Percentiles rank a stretch among this genome's conserved stretches.
Conservation (phyloP, 2,329 filamentous ascomycete species). For the Colletotrichum euphorbiae region DNA sequence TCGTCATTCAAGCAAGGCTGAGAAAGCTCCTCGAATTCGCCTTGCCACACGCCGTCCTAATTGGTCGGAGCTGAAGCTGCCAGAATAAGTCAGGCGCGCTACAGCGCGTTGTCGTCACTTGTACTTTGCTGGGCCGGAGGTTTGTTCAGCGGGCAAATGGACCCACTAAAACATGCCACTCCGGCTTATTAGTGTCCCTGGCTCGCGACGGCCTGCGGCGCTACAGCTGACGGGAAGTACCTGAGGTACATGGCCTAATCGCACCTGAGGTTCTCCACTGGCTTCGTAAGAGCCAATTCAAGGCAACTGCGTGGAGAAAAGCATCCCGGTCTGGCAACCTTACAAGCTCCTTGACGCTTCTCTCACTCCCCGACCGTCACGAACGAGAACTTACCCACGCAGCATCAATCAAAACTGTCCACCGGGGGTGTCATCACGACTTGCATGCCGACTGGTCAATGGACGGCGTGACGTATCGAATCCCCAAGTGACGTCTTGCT, state of each 20-base stretch:
- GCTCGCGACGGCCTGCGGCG: constrained; percentile 8
- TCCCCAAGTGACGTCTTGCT: constrained; percentile 21
- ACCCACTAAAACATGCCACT: constrained; percentile 18
- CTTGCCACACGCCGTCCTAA: constrained; percentile 8
- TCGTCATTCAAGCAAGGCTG: constrained; percentile 23
- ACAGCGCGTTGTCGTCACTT: constrained; percentile 31
- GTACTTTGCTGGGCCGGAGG: constrained; percentile 18
- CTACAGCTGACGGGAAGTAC: neutral
- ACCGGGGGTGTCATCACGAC: neutral
- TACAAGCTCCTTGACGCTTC: constrained; percentile 23
- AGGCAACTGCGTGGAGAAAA: constrained; percentile 39
- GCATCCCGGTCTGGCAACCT: constrained; percentile 29
- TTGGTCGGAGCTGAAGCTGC: constrained; percentile 33
- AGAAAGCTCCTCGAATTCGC: neutral
- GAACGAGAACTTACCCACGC: constrained; percentile 3
- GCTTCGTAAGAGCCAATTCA: constrained; percentile 35
- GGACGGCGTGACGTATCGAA: constrained; percentile 31
- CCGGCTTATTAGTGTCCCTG: constrained; percentile 29
- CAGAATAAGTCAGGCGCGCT: constrained; percentile 27
- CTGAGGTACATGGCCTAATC: constrained; percentile 1
- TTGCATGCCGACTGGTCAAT: constrained; percentile 26
- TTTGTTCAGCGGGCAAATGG: neutral
- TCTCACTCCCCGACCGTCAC: constrained; percentile 7
- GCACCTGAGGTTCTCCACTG: constrained; percentile 36
- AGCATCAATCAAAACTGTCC: neutral